Percentiles rank a stretch among this genome's conserved stretches.
Conservation (phyloP, 2,329 filamentous ascomycete genomes). For the Thielaviopsis ethacetica region DNA sequence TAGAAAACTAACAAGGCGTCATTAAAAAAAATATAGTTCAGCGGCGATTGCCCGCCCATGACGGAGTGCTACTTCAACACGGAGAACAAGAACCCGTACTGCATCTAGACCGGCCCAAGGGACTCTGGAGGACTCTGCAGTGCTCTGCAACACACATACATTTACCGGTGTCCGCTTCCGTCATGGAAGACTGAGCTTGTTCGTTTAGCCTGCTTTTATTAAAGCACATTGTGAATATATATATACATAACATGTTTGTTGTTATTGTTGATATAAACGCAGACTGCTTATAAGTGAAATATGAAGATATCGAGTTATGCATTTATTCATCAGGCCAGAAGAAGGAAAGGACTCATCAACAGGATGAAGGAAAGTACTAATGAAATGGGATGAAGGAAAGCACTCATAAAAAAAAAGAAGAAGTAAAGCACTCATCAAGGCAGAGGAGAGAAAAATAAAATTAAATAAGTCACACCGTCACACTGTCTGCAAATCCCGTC, state of each 20-base stretch:
- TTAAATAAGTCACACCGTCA: too few relatives aligned
- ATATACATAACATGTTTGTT: too few relatives aligned
- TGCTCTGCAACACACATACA: too few relatives aligned
- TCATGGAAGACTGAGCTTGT: not conserved
- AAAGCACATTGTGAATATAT: not conserved
- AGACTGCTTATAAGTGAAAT: too few relatives aligned
- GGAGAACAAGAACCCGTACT: conserved; percentile 23
- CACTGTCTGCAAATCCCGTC: too few relatives aligned
- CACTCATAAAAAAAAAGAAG: not conserved
- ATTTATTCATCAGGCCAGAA: conserved; percentile 1
- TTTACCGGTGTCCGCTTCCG: too few relatives aligned
- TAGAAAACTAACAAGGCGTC: not conserved
- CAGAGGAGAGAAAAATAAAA: not conserved
- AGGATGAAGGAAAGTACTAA: not conserved
- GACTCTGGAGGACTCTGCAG: too few relatives aligned
- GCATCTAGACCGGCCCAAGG: conserved; percentile 18
- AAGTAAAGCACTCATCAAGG: not conserved
- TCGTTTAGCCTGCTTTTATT: too few relatives aligned
- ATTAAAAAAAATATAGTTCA: conserved; percentile 16
- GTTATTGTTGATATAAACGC: too few relatives aligned
- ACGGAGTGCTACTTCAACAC: conserved; percentile 22
- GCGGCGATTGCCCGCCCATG: conserved; percentile 21
- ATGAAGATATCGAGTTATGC: not conserved
- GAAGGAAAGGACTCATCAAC: too few relatives aligned
- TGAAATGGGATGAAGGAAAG: not conserved